These are phyloP conservation scores for Platanthera zijinensis DNA, from an alignment of 106 monocot species.

Conservation along the genomic window DNA sequence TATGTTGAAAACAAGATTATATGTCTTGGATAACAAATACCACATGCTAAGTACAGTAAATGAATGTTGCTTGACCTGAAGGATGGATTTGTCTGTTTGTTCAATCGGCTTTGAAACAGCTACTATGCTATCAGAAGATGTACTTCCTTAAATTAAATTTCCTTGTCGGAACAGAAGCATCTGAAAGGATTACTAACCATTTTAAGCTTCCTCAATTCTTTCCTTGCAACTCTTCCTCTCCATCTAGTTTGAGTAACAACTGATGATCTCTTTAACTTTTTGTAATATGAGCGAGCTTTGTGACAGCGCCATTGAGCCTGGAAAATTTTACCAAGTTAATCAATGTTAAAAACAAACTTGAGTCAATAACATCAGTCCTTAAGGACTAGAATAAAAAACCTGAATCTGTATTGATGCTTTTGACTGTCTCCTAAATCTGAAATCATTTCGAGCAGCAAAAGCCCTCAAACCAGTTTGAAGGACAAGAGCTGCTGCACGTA, in stretches of 20 bases:
- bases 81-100: background rate
- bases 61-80: background rate
- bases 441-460: constrained; percentile 72
- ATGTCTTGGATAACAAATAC: background rate
- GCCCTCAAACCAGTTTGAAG: constrained; percentile 83
- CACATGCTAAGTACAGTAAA: background rate
- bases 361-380: background rate
- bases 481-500: constrained; percentile 52
- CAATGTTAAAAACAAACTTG: constrained; percentile 3
- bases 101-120: background rate
- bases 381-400: constrained; percentile 25
- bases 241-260: constrained; percentile 80
- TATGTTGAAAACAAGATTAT: background rate
- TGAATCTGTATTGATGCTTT: constrained; percentile 72
- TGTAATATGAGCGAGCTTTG: constrained; percentile 53
- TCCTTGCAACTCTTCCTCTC: constrained; percentile 86
- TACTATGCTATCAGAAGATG: background rate
- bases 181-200: constrained; percentile 44
- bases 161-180: background rate
- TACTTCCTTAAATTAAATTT: background rate
- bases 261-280: constrained; percentile 54
- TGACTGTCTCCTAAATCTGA: constrained; percentile 52
- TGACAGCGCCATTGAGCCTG: constrained; percentile 73
- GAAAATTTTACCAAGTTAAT: background rate
- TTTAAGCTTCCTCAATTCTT: constrained; percentile 92